A percentile compares a stretch with the other conserved stretches of the same genome.
Conservation (phyloP, 2,329 filamentous ascomycete species). For the Aspergillus japonicus region DNA sequence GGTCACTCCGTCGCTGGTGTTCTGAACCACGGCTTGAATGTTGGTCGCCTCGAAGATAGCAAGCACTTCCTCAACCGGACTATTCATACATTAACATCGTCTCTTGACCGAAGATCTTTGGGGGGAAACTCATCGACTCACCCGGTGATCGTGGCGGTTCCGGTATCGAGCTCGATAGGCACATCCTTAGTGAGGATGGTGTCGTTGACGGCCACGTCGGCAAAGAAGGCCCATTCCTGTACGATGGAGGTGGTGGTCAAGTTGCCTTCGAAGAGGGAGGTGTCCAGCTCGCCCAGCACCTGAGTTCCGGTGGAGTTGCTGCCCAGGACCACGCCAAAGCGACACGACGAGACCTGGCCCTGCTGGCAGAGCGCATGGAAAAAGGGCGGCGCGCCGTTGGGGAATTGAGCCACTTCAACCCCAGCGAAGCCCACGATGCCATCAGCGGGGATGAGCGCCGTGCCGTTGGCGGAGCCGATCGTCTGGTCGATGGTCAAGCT, state of each 20-base stretch:
- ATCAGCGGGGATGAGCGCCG: background rate
- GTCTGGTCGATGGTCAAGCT: background rate
- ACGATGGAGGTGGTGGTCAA: background rate
- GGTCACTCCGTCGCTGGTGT: background rate
- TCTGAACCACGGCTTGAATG: too few species aligned
- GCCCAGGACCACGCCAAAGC: conserved; percentile 3
- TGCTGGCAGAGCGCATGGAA: conserved; percentile 6
- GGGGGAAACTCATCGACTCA: background rate
- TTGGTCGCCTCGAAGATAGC: too few species aligned
- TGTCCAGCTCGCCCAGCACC: conserved; percentile 1
- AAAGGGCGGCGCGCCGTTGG: background rate
- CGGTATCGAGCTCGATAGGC: conserved; percentile 2
- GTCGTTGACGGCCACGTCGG: conserved; percentile 2
- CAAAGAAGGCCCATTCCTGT: conserved; percentile 4
- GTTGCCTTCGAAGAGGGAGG: background rate
- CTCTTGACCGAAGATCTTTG: too few species aligned
- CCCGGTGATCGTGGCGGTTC: conserved; percentile 3
- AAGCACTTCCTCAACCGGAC: too few species aligned
- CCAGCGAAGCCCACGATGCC: conserved; percentile 5
- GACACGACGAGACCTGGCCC: background rate
- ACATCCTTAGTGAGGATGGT: background rate
- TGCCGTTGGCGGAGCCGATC: background rate
- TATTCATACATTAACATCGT: too few species aligned
- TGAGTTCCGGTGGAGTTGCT: conserved; percentile 1
- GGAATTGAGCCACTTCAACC: conserved; percentile 3